Conservation (phyloP, 331 rosid species). For the Quercus tomentella region DNA sequence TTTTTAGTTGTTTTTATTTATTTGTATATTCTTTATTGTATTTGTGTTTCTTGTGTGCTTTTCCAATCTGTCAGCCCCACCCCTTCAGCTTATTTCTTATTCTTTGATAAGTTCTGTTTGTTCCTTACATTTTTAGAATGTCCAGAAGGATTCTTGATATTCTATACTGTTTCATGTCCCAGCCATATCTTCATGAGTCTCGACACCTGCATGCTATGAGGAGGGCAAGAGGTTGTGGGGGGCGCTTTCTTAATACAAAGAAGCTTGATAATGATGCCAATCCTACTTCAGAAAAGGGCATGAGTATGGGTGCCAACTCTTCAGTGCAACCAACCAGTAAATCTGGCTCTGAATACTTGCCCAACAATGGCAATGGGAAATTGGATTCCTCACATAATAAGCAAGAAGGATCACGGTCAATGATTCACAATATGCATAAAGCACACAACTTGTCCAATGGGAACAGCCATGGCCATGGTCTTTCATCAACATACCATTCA, state of each 20-base stretch:
- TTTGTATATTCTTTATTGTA: no score
- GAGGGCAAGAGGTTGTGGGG: conserved; percentile 55
- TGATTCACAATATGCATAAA: conserved; percentile 21
- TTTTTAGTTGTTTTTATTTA: no score
- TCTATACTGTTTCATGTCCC: neutral
- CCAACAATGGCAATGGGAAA: conserved; percentile 26
- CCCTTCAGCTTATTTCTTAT: no score
- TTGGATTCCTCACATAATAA: conserved; percentile 24
- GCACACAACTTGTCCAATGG: conserved; percentile 29
- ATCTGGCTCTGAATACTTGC: conserved; percentile 14
- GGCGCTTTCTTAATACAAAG: conserved; percentile 50
- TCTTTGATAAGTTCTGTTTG: no score
- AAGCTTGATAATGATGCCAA: conserved; percentile 27
- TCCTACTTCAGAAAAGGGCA: conserved; percentile 24
- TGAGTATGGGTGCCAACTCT: conserved; percentile 21
- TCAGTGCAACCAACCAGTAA: conserved; percentile 17
- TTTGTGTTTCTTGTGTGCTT: no score
- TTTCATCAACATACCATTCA: conserved; percentile 31
- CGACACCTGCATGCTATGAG: conserved; percentile 52
- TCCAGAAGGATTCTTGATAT: neutral
- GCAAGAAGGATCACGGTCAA: conserved; percentile 25
- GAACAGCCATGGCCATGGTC: conserved; percentile 24
- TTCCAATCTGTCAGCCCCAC: no score
- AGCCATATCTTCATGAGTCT: conserved; percentile 58
- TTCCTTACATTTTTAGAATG: neutral